Conservation (phyloP, 352 stramenopile species). For the Globisporangium middletonii region DNA sequence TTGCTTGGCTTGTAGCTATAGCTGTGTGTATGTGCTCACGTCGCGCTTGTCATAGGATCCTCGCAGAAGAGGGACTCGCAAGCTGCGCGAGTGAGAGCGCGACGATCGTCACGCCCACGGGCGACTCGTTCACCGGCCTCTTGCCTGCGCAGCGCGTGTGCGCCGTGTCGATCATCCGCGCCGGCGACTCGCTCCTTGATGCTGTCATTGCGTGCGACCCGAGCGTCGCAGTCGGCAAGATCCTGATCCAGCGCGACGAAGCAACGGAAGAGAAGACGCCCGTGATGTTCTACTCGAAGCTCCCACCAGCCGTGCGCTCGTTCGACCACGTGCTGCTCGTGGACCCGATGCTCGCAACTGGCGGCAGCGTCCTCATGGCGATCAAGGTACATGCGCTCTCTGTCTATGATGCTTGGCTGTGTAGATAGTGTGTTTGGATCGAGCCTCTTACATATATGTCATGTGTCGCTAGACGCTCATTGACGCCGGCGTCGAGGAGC, state of each 20-base stretch:
- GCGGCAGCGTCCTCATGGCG: constrained; percentile 84
- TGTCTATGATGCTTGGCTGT: no score
- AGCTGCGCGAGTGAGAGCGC: constrained; percentile 42
- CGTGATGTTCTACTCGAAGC: constrained; percentile 93
- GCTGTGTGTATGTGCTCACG: background rate
- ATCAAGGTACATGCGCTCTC: constrained; percentile 61
- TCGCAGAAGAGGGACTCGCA: constrained; percentile 70
- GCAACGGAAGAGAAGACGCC: constrained; percentile 75
- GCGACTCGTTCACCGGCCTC: constrained; percentile 47
- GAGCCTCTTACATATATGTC: constrained; percentile 1
- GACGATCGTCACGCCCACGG: constrained; percentile 66
- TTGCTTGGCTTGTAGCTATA: background rate
- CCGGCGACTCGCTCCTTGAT: constrained; percentile 88
- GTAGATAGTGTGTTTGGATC: no score
- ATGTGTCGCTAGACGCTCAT: constrained; percentile 54
- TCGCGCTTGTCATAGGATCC: constrained; percentile 27
- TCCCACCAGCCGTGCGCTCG: constrained; percentile 77
- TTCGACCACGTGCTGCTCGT: constrained; percentile 92
- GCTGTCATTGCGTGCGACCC: constrained; percentile 86
- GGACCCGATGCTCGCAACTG: constrained; percentile 95
- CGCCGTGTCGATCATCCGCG: constrained; percentile 92
- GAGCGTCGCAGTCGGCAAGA: constrained; percentile 90
- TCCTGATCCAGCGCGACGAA: constrained; percentile 97
- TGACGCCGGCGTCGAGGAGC: constrained; percentile 75
- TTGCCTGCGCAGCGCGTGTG: constrained; percentile 70